Base-by-base conservation (phyloP, 2,329 filamentous ascomycete genomes). In the Endothia cerciana region DNA sequence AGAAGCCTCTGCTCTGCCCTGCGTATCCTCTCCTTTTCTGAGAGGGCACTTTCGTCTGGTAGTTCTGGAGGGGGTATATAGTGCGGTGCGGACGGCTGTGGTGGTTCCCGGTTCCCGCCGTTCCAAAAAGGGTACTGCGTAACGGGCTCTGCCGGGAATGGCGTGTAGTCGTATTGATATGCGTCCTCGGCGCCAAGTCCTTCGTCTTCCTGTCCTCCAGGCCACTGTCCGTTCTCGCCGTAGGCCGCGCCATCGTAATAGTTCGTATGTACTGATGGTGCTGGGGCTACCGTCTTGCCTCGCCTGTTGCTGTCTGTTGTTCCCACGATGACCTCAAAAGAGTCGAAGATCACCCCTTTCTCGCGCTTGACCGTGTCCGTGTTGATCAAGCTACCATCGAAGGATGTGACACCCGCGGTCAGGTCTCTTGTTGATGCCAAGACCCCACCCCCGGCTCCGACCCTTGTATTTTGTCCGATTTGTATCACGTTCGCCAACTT, bases 341-440 rank as follows among this genome's bases (percentile, higher is more conserved):
- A 84, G 63, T 93, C 91, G 0, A 89, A 90, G 28, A 97, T 89
- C n/a, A 98, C 93, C 10, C 92, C 93, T 74, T 97, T 97, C 74
- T 97, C 93, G 49, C 94, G 88, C 60, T 93, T 86, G 33, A 98
- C 87, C 57, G 90, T 87, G 70, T 95, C 90, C 0, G 95, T 99
- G 71, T 97, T 93, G 51, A 97, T 85, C 68, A 97, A 92, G 67
- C 89, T 89, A 7, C 89, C 84, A 8, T 78, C 79, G 61, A 80
- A 80, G 4, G 75, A 73, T 68, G 71, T 47, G 75, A 76, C 38
- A 72, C 74, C 63, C 73, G 73, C 68, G 5, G 43, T 60, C 25
- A 60, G 38, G n/a, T 68, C 66, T 61, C 64, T 58, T 45, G 49
- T 30, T 36, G 65, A 57, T 13, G 47, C 45, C 59, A 70, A 69